Conservation (phyloP, 225 moss, liverwort and hornwort species). For the Pseudisothecium myosuroides region DNA sequence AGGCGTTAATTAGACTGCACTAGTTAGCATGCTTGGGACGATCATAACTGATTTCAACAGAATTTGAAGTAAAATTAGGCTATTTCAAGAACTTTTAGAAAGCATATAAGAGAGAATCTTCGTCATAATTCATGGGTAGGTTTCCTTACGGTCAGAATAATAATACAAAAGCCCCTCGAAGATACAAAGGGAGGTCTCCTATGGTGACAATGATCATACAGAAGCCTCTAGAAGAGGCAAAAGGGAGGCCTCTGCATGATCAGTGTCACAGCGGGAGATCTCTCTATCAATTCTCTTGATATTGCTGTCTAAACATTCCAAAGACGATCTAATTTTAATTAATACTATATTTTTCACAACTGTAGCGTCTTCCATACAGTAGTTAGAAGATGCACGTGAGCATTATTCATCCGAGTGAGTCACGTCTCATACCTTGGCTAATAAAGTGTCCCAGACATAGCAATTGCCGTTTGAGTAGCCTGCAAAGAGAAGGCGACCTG, state of each 20-base stretch:
- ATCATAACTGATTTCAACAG: background rate
- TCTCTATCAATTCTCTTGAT: background rate
- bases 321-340: background rate
- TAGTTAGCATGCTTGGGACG: background rate
- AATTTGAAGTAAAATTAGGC: background rate
- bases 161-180: background rate
- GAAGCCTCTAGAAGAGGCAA: background rate
- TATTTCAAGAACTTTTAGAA: background rate
- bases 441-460: conserved; percentile 80
- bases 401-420: background rate
- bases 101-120: background rate
- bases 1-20: background rate
- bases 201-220: background rate
- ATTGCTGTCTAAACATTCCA: background rate
- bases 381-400: background rate
- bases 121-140: background rate
- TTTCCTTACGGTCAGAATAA: background rate
- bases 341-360: background rate
- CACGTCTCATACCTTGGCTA: conserved; percentile 48
- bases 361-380: background rate
- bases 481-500: conserved; percentile 83
- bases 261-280: no score
- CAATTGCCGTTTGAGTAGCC: conserved; percentile 89
- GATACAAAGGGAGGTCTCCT: background rate
- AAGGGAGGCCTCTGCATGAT: background rate